Percentiles rank a stretch among this genome's conserved stretches.
phyloP scores from a whole-genome alignment of 2,329 filamentous ascomycete genomes.

The Aspergillus felis region DNA sequence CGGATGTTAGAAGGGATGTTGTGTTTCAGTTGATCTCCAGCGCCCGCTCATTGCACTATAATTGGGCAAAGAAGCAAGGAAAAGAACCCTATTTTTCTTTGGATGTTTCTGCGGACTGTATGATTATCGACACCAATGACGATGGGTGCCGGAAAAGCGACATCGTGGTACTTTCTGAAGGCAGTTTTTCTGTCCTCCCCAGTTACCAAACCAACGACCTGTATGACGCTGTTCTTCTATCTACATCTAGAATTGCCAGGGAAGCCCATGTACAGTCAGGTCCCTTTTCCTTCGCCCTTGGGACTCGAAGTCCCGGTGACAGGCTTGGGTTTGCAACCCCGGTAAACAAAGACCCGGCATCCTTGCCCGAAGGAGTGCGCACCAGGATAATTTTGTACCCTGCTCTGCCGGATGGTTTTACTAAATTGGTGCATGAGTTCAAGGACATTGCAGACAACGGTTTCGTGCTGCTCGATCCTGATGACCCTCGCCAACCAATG shows the following conservation, averaged over 20 bases:
- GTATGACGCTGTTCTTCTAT: not conserved
- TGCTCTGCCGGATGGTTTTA: not conserved
- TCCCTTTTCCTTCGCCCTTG: constrained; percentile 5
- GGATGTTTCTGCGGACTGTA: not conserved
- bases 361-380: not conserved
- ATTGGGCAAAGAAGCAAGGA: not conserved
- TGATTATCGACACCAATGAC: constrained; percentile 1
- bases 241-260: not conserved
- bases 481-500: not conserved
- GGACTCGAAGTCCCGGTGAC: not conserved
- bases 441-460: not conserved
- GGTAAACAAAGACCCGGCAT: not conserved
- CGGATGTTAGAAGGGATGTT: not conserved
- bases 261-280: constrained; percentile 5
- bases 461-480: not conserved
- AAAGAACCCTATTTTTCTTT: not conserved
- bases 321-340: constrained; percentile 1
- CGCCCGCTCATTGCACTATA: not conserved
- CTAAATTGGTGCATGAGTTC: not conserved
- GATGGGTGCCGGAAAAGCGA: constrained; percentile 5
- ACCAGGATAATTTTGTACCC: constrained; percentile 3
- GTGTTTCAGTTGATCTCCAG: not conserved
- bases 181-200: not conserved
- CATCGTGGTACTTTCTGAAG: not conserved
- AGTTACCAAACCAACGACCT: too few species aligned